phyloP scores from a whole-genome alignment of 1,284 basidiomycete genomes.

The Ustilago bromivora region DNA sequence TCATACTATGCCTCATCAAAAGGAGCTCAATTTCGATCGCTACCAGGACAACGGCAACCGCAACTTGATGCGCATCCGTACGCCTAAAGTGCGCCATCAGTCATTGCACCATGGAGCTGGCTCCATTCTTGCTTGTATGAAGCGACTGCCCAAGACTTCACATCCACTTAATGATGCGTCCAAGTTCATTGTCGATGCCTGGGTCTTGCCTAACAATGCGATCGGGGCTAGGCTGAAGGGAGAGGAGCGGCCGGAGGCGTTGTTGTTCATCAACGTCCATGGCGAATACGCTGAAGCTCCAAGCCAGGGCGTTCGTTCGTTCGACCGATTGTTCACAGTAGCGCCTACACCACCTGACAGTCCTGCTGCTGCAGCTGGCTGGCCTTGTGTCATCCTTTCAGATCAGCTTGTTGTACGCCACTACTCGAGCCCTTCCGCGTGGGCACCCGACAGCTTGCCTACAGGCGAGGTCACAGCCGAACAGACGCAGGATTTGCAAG shows the following conservation, averaged over 20 bases:
- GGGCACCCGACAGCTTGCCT: constrained; percentile 56
- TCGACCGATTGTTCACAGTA: constrained; percentile 90
- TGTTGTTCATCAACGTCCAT: constrained; percentile 85
- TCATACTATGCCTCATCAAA: constrained; percentile 79
- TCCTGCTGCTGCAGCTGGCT: constrained; percentile 83
- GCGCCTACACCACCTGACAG: constrained; percentile 84
- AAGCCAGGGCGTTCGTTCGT: constrained; percentile 81
- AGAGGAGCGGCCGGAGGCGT: constrained; percentile 71
- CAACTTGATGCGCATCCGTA: constrained; percentile 63
- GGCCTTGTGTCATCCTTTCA: constrained; percentile 89
- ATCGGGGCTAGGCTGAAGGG: constrained; percentile 57
- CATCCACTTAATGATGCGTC: constrained; percentile 76
- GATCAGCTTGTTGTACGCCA: constrained; percentile 86
- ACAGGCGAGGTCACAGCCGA: constrained; percentile 50
- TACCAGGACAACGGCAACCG: constrained; percentile 73
- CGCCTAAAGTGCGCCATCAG: constrained; percentile 47
- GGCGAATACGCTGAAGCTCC: constrained; percentile 86
- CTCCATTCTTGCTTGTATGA: constrained; percentile 76
- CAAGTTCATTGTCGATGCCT: constrained; percentile 90
- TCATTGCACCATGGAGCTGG: constrained; percentile 78
- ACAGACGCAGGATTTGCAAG: constrained; percentile 32
- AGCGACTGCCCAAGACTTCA: constrained; percentile 79
- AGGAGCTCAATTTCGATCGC: constrained; percentile 79
- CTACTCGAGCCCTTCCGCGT: constrained; percentile 85
- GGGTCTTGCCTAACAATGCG: constrained; percentile 73